Evolutionary conservation across 169 alveolate species (phyloP).

Genomic region (Plasmodium sp.): DNA sequence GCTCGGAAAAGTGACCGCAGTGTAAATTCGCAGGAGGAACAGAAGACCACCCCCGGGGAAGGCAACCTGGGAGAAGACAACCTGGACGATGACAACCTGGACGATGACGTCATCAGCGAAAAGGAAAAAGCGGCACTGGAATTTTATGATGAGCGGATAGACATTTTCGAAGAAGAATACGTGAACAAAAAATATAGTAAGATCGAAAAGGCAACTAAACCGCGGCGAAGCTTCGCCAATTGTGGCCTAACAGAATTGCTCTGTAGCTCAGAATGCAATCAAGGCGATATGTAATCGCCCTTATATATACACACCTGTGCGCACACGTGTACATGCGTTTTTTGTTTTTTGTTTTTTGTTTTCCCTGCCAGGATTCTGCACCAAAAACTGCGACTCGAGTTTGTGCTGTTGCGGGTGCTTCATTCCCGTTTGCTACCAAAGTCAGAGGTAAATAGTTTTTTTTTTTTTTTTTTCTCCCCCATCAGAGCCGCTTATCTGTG

Average conservation of each 20-base stretch:
- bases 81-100: conserved; percentile 12
- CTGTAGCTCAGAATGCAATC: not conserved
- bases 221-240: not conserved
- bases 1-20: not conserved
- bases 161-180: conserved; percentile 66
- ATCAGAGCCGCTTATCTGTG: not conserved
- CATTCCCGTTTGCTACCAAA: conserved; percentile 68
- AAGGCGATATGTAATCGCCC: not conserved
- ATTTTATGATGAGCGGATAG: conserved; percentile 71
- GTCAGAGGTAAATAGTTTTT: conserved; percentile 25
- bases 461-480: not conserved
- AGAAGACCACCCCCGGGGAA: conserved; percentile 2
- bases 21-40: not conserved
- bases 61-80: not conserved
- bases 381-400: conserved; percentile 54
- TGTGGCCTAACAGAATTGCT: not conserved
- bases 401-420: conserved; percentile 73
- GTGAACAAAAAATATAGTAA: conserved; percentile 73
- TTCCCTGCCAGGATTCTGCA: conserved; percentile 29
- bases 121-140: conserved; percentile 58
- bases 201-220: not conserved
- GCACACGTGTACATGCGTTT: not conserved
- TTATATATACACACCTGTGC: not conserved
- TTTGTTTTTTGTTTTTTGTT: not conserved
- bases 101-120: conserved; percentile 50